A percentile compares a stretch with the other conserved stretches of the same genome.
phyloP scores from a whole-genome alignment of 1,139 yeast genomes.

The Suhomyces kunorum region DNA sequence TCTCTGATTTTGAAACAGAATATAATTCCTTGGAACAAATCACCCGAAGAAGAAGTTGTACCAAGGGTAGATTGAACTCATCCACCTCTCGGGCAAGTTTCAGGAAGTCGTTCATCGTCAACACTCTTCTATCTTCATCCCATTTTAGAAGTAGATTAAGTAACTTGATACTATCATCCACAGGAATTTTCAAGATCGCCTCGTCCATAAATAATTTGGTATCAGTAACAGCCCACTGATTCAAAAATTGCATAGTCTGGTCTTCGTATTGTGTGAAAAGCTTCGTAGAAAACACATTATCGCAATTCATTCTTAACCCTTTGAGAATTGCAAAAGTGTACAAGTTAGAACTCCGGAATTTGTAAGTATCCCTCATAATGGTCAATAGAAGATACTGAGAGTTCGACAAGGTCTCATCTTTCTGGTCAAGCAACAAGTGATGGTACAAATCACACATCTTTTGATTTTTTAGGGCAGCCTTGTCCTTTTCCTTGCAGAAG shows the following conservation, averaged over 20 bases:
- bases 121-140: slow-evolving; percentile 12
- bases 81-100: slow-evolving; percentile 28
- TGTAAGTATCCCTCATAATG: slow-evolving; percentile 16
- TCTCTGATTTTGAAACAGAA: slow-evolving; percentile 15
- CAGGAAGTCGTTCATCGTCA: slow-evolving; percentile 23
- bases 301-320: slow-evolving; percentile 13
- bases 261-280: slow-evolving; percentile 13
- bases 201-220: slow-evolving; percentile 28
- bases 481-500: neutral
- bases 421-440: slow-evolving; percentile 18
- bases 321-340: slow-evolving; percentile 12
- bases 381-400: slow-evolving; percentile 22
- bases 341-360: slow-evolving; percentile 1
- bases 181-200: slow-evolving; percentile 21
- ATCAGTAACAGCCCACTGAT: slow-evolving; percentile 22
- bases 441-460: slow-evolving; percentile 17
- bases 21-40: slow-evolving; percentile 23
- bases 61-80: slow-evolving; percentile 55
- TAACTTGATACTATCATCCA: slow-evolving; percentile 25
- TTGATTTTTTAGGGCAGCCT: neutral
- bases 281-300: slow-evolving; percentile 14
- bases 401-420: slow-evolving; percentile 12
- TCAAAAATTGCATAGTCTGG: slow-evolving; percentile 17
- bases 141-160: slow-evolving; percentile 22
- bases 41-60: slow-evolving; percentile 45